Evolutionary conservation across 1,284 basidiomycete genomes (phyloP).

Genomic region (Cystobasidium pallidum): DNA sequence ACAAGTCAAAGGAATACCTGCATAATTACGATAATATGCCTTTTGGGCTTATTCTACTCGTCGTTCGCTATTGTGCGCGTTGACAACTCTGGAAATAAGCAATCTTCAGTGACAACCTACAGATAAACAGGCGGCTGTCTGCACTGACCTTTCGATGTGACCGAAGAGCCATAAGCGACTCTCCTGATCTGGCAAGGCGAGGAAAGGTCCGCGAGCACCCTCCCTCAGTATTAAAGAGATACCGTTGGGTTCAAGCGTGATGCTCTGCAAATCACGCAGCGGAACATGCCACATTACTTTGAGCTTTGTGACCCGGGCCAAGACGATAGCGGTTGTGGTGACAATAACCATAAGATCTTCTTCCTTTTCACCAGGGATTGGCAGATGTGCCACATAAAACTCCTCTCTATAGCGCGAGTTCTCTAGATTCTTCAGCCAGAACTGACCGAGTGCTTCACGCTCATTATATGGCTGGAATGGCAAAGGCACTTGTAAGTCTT

Average conservation of each 20-base stretch:
- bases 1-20: neutral
- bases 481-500: conserved; percentile 20
- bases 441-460: conserved; percentile 90
- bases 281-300: conserved; percentile 90
- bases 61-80: conserved; percentile 27
- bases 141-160: conserved; percentile 58
- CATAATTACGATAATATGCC: neutral
- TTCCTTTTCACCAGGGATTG: conserved; percentile 47
- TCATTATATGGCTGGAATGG: conserved; percentile 78
- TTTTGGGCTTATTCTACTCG: conserved; percentile 16
- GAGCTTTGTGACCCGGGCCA: conserved; percentile 82
- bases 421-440: conserved; percentile 91
- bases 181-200: conserved; percentile 61
- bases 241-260: conserved; percentile 85
- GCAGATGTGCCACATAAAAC: conserved; percentile 85
- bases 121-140: neutral
- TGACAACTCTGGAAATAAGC: conserved; percentile 24
- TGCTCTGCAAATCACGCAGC: conserved; percentile 80
- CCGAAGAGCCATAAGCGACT: conserved; percentile 64
- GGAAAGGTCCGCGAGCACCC: conserved; percentile 62
- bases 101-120: neutral
- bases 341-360: conserved; percentile 78
- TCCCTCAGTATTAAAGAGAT: conserved; percentile 74
- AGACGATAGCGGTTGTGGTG: conserved; percentile 75
- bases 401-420: conserved; percentile 83